These are phyloP conservation scores for Xylariales sp. DNA, from an alignment of 2,329 filamentous ascomycete genomes.

Conservation along the genomic window DNA sequence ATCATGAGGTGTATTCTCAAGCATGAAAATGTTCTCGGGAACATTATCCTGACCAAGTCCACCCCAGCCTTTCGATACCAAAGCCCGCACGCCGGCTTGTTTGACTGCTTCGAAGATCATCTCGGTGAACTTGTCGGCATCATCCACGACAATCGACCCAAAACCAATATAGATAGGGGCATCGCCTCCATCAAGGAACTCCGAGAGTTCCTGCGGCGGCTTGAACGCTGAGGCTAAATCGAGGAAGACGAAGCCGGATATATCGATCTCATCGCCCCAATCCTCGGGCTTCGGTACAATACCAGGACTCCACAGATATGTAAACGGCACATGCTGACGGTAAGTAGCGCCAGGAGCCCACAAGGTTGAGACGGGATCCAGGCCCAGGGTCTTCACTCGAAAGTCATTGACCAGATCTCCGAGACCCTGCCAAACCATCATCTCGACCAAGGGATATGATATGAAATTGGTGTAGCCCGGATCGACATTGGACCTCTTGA, in stretches of 20 bases:
- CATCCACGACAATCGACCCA: slow-evolving; percentile 70
- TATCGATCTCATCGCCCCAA: slow-evolving; percentile 66
- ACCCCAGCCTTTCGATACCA: slow-evolving; percentile 75
- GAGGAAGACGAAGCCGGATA: slow-evolving; percentile 75
- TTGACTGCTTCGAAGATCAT: slow-evolving; percentile 68
- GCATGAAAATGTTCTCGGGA: slow-evolving; percentile 63
- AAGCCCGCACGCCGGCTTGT: slow-evolving; percentile 60
- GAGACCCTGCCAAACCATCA: slow-evolving; percentile 88
- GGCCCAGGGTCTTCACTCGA: slow-evolving; percentile 59
- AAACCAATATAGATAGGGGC: slow-evolving; percentile 71
- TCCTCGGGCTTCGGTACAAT: slow-evolving; percentile 64
- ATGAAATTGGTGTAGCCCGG: slow-evolving; percentile 74
- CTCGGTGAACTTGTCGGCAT: slow-evolving; percentile 62
- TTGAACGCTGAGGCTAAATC: slow-evolving; percentile 59
- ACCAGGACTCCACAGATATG: slow-evolving; percentile 66
- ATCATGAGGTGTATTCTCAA: slow-evolving; percentile 71
- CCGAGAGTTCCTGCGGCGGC: slow-evolving; percentile 49
- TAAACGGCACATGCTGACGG: slow-evolving; percentile 69
- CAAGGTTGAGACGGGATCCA: slow-evolving; percentile 70
- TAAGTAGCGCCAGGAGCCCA: slow-evolving; percentile 74
- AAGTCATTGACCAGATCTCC: slow-evolving; percentile 76
- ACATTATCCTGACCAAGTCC: slow-evolving; percentile 58
- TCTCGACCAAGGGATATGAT: slow-evolving; percentile 73
- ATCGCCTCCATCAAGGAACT: slow-evolving; percentile 53
- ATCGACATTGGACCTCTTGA: slow-evolving; percentile 69